Percentiles rank a stretch among this genome's conserved stretches.
These are phyloP conservation scores for Prosopis cineraria DNA, from an alignment of 306 rosid genomes.

Conservation along the genomic window DNA sequence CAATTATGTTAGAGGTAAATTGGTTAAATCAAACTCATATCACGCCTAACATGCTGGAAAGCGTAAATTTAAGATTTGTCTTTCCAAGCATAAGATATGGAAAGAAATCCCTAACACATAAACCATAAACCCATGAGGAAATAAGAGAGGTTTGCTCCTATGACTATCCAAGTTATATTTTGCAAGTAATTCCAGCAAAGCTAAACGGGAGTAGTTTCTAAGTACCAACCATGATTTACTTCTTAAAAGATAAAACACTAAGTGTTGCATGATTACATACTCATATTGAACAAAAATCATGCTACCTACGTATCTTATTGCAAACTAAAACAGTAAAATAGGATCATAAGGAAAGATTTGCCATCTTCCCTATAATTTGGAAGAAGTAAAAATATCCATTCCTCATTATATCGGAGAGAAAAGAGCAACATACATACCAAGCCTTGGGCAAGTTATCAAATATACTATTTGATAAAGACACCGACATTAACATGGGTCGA, in stretches of 20 bases:
- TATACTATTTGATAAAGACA: conserved; percentile 53
- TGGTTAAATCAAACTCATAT: conserved; percentile 17
- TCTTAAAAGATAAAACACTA: background rate
- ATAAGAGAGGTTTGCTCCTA: conserved; percentile 22
- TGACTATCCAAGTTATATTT: background rate
- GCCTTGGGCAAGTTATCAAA: conserved; percentile 70
- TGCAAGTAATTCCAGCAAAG: background rate
- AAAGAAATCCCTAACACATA: conserved; percentile 11
- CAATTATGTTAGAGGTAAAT: background rate
- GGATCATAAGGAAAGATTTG: background rate
- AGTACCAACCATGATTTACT: background rate
- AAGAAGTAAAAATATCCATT: background rate
- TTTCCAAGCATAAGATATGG: conserved; percentile 21
- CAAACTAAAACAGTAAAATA: conserved; percentile 12
- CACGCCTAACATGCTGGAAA: background rate
- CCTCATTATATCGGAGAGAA: background rate
- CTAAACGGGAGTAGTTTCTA: background rate
- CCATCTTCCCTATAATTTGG: background rate
- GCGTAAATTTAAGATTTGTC: background rate
- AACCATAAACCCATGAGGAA: background rate
- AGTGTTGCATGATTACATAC: background rate
- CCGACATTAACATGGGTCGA: conserved; percentile 78
- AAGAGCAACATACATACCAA: conserved; percentile 62
- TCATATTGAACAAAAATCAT: conserved; percentile 2
- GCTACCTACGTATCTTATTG: conserved; percentile 10